phyloP scores from a whole-genome alignment of 306 rosid genomes.

The Acacia acuminata region DNA sequence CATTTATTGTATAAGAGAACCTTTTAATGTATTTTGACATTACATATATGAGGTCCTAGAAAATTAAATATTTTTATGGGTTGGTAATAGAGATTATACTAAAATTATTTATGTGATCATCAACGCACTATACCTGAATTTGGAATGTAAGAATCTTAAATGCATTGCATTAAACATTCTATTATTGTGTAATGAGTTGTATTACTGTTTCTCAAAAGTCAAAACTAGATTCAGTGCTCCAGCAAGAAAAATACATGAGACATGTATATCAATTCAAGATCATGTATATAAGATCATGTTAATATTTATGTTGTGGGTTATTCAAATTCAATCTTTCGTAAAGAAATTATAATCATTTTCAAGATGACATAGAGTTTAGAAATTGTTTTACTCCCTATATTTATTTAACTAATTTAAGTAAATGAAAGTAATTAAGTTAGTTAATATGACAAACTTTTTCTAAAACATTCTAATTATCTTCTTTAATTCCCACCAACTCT shows the following conservation, averaged over 20 bases:
- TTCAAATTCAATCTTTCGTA: not conserved
- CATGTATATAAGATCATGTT: too few species aligned
- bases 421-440: too few species aligned
- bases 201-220: not conserved
- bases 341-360: not conserved
- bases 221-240: not conserved
- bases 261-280: too few species aligned
- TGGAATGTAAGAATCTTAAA: not conserved
- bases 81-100: not conserved
- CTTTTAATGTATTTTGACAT: not conserved
- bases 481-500: too few species aligned
- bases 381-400: not conserved
- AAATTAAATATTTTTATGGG: not conserved
- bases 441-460: too few species aligned
- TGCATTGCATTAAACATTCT: not conserved
- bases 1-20: not conserved
- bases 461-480: too few species aligned
- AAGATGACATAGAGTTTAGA: not conserved
- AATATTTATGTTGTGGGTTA: not conserved
- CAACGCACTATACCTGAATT: not conserved
- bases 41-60: not conserved
- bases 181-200: not conserved
- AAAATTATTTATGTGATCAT: not conserved
- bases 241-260: not conserved
- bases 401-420: too few species aligned